Base-by-base conservation (phyloP, 2,329 filamentous ascomycete species). In the Hypoxylon sp. region DNA sequence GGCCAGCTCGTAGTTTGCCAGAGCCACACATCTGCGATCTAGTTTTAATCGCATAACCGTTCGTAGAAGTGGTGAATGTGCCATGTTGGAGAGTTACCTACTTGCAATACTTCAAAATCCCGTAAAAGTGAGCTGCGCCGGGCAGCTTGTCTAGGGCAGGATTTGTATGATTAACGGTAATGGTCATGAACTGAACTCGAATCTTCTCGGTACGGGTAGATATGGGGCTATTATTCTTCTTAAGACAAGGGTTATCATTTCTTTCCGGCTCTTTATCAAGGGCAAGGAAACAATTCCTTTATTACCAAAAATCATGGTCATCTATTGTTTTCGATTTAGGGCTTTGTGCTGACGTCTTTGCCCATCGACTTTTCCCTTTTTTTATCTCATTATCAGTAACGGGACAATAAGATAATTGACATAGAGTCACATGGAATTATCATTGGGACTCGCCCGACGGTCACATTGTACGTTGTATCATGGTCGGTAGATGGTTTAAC, bases 31-130 rank as follows among this genome's bases (percentile, higher is more conserved):
- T 34, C 54, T 62, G 4, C 15, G 51, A 39, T 68, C 67, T 8
- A 68, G 39, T 19, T 26, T 59, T 4, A 58, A 39, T 19, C 67
- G 67, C 59, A 62, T 56, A 5, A 57, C 3, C 6, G 67, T 67
- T 7, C 67, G 61, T 10, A 67, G 32, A 26, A 68, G 61, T 20
- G 64, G 67, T 28, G 67, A 68, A n/a, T 68, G 61, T 20, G 64
- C 52, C 67, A 68, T 68, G 41, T 50, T 37, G 24, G 19, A 2
- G 19, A 50, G 13, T 50, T 15, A 7, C 41, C 6, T 19, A 6
- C 20, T 28, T 13, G 19, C n/a, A 7, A 26, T 1, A 32, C 8
- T n/a, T 10, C 22, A 37, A 8, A 47, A 3, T 17, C 5, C 4
- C 17, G 24, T 4, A 17, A 17, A 13, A 37, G n/a, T 37, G 5